Percentiles rank a stretch among this genome's conserved stretches.
phyloP scores from a whole-genome alignment of 1,284 basidiomycete genomes.

The Apiotrichum laibachii region DNA sequence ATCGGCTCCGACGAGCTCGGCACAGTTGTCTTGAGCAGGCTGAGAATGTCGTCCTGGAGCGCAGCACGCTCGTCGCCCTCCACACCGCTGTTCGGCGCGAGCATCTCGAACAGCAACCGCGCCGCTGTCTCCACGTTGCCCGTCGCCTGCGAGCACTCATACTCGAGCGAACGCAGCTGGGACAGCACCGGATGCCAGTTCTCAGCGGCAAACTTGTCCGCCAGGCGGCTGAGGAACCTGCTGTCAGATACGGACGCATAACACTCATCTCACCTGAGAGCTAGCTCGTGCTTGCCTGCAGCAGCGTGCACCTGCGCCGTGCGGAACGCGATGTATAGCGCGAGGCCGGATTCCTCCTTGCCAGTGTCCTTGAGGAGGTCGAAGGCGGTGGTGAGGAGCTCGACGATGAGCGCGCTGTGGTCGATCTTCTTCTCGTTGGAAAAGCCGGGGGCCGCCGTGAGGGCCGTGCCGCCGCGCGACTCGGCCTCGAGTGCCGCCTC shows the following conservation, averaged over 20 bases:
- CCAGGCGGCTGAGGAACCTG: constrained; percentile 87
- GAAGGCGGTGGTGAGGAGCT: constrained; percentile 87
- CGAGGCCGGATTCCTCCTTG: constrained; percentile 62
- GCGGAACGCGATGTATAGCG: constrained; percentile 76
- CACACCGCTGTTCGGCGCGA: constrained; percentile 62
- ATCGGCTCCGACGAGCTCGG: constrained; percentile 60
- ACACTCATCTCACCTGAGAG: constrained; percentile 58
- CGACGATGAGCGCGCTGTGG: constrained; percentile 73
- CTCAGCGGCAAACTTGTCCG: constrained; percentile 76
- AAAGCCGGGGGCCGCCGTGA: constrained; percentile 55
- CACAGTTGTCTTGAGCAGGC: constrained; percentile 68
- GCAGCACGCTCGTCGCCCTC: constrained; percentile 35
- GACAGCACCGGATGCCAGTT: constrained; percentile 69
- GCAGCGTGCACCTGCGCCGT: constrained; percentile 73
- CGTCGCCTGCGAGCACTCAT: constrained; percentile 70
- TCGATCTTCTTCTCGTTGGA: constrained; percentile 85
- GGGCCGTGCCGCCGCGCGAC: constrained; percentile 26
- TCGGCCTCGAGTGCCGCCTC: constrained; percentile 61
- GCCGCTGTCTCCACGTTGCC: constrained; percentile 72
- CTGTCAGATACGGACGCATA: constrained; percentile 63
- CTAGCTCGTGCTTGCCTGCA: constrained; percentile 68
- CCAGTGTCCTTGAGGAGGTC: constrained; percentile 74
- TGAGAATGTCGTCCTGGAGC: constrained; percentile 63
- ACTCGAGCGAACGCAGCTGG: constrained; percentile 71
- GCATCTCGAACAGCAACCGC: constrained; percentile 71